phyloP scores from a whole-genome alignment of 768 basidiomycete species.

The Phlebiopsis flavidoalba region DNA sequence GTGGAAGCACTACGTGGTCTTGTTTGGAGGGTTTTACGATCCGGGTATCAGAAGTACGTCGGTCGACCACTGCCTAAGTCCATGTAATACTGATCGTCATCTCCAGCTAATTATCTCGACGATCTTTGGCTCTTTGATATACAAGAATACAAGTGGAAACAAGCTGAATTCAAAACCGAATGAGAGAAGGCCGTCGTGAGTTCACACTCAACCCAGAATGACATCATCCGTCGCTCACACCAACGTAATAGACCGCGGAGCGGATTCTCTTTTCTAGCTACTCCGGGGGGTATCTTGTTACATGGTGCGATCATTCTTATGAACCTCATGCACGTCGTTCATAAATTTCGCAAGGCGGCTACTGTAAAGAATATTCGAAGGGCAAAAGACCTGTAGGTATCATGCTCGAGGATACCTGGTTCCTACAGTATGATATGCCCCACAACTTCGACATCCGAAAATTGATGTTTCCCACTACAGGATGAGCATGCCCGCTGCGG shows the following conservation, averaged over 20 bases:
- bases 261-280: constrained; percentile 82
- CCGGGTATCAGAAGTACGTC: constrained; percentile 72
- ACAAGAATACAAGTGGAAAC: constrained; percentile 81
- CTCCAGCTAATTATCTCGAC: constrained; percentile 69
- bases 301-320: constrained; percentile 45
- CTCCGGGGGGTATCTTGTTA: constrained; percentile 71
- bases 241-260: constrained; percentile 52
- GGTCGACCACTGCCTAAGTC: neutral
- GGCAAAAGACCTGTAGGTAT: constrained; percentile 81
- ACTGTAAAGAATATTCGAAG: constrained; percentile 85
- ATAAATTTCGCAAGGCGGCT: constrained; percentile 55
- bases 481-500: constrained; percentile 24
- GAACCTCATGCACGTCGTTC: neutral
- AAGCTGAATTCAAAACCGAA: constrained; percentile 69
- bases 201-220: neutral
- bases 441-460: neutral
- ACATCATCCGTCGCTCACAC: neutral
- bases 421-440: constrained; percentile 51
- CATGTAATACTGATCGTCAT: neutral
- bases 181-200: constrained; percentile 70
- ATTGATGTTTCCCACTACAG: constrained; percentile 20
- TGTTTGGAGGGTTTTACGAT: constrained; percentile 91
- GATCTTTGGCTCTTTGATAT: constrained; percentile 86
- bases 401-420: constrained; percentile 91
- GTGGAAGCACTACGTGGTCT: constrained; percentile 83